Conservation (phyloP, 1,284 basidiomycete species). For the Cryptococcus floricola region DNA sequence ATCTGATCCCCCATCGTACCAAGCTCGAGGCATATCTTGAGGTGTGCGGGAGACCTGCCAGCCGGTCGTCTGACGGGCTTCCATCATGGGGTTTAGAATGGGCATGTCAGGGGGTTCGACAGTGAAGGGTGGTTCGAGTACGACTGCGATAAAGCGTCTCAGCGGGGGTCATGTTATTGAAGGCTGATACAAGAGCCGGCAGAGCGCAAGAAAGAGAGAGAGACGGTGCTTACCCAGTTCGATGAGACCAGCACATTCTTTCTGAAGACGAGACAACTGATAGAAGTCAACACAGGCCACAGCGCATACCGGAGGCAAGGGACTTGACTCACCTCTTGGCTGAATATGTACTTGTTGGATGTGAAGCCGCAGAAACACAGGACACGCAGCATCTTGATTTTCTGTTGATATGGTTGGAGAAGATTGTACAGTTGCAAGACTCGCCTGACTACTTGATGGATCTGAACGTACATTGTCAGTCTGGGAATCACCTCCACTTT, state of each 20-base stretch:
- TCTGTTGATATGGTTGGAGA: no score
- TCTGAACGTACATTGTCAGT: no score
- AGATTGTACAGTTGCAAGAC: no score
- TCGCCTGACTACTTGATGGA: no score
- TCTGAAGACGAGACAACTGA: not conserved
- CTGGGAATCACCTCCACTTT: no score
- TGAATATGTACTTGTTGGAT: not conserved
- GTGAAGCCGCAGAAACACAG: constrained; percentile 2
- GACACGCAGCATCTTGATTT: not conserved
- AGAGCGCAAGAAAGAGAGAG: not conserved
- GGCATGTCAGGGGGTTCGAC: not conserved
- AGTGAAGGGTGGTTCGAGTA: not conserved
- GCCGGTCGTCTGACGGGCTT: not conserved
- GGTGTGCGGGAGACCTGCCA: not conserved
- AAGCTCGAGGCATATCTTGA: no score
- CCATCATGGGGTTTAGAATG: no score
- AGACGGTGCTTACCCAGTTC: not conserved
- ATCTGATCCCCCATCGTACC: not conserved
- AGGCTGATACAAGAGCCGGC: not conserved
- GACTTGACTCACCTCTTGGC: constrained; percentile 1
- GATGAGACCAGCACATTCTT: not conserved
- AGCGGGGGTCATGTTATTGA: not conserved
- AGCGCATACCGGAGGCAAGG: not conserved
- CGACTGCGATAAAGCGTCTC: not conserved
- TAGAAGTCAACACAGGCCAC: not conserved